A percentile compares a stretch with the other conserved stretches of the same genome.
These are phyloP conservation scores for Tetrahymena elliotti DNA, from an alignment of 73 alveolate species.

Conservation along the genomic window DNA sequence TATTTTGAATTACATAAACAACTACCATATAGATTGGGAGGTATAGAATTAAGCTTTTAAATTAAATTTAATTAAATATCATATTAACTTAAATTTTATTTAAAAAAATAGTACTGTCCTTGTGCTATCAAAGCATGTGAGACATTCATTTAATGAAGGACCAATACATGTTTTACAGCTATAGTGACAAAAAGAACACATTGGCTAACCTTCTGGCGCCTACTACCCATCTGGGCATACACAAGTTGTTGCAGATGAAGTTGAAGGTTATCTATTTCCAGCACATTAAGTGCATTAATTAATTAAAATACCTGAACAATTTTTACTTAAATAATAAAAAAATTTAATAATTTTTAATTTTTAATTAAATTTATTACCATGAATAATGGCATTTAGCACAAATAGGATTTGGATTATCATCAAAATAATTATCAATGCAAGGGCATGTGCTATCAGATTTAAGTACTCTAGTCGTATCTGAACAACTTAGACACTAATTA, in stretches of 20 bases:
- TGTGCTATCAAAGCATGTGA: neutral
- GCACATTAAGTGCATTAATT: neutral
- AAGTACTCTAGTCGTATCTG: neutral
- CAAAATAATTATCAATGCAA: neutral
- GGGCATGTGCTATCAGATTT: neutral
- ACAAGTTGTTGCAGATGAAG: neutral
- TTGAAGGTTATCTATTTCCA: neutral
- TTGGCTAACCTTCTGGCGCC: neutral
- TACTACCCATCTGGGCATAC: neutral
- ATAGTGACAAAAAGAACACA: neutral
- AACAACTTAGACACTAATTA: neutral
- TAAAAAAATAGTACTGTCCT: neutral
- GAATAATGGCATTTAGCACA: neutral
- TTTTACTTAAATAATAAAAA: neutral
- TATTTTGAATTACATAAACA: neutral
- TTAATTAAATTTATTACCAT: neutral
- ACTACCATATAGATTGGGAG: neutral
- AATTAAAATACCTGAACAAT: neutral
- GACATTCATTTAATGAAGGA: neutral
- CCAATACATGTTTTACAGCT: neutral
- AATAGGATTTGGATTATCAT: neutral
- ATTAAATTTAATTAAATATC: neutral
- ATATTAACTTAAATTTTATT: too few species aligned
- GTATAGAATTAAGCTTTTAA: neutral
- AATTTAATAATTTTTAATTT: neutral